Evolutionary conservation across 2,329 filamentous ascomycete species (phyloP).

Genomic region (Neofusicoccum kwambonambiense): DNA sequence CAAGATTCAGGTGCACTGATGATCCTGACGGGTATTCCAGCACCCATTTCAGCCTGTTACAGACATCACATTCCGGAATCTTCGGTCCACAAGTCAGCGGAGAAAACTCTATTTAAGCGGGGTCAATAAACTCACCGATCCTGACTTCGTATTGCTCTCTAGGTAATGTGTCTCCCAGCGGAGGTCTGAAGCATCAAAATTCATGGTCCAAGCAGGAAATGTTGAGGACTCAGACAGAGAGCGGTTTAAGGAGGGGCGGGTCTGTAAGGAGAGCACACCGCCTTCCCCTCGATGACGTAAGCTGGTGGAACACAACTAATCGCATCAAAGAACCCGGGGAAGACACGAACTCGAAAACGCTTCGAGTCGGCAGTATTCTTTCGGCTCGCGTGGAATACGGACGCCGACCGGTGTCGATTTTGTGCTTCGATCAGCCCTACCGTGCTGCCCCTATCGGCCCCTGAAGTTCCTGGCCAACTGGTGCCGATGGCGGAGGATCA

Average conservation of each 20-base stretch:
- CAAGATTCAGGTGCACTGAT: slow-evolving; percentile 3
- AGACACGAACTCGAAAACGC: neutral
- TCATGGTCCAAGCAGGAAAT: neutral
- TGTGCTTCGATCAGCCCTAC: neutral
- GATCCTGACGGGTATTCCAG: neutral
- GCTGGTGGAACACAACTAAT: neutral
- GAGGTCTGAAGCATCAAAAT: slow-evolving; percentile 6
- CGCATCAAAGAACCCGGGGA: neutral
- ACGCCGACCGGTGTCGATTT: neutral
- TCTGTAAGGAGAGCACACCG: slow-evolving; percentile 11
- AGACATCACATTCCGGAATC: slow-evolving; percentile 6
- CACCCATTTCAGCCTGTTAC: neutral
- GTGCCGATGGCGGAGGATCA: neutral
- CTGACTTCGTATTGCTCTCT: neutral
- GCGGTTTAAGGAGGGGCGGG: slow-evolving; percentile 1
- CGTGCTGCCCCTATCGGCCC: neutral
- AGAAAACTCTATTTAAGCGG: neutral
- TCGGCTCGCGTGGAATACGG: neutral
- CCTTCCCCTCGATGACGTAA: slow-evolving; percentile 13
- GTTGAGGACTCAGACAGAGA: neutral
- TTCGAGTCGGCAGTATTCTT: neutral
- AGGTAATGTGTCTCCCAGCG: slow-evolving; percentile 3
- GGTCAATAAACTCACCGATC: neutral
- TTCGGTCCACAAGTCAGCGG: neutral
- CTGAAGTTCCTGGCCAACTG: neutral